Evolutionary conservation across 768 basidiomycete species (phyloP).

Genomic region (Xerocomellus amylosporus): DNA sequence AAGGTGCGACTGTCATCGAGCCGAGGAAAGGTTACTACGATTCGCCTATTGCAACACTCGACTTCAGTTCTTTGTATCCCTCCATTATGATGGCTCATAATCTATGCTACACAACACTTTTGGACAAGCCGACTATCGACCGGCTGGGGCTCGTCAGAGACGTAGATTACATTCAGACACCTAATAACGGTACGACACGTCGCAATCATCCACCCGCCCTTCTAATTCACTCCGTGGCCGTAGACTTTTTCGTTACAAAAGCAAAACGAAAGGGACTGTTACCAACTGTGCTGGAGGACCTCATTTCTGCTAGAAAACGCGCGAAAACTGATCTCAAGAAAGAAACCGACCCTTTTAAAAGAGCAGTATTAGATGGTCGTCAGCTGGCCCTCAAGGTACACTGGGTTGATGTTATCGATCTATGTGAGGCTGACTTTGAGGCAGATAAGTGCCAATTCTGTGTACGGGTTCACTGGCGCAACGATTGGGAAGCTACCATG

Average conservation of each 20-base stretch:
- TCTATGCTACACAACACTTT: constrained; percentile 94
- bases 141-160: constrained; percentile 76
- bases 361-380: constrained; percentile 95
- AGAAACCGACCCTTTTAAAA: constrained; percentile 95
- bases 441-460: constrained; percentile 97
- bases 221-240: not conserved
- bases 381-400: constrained; percentile 91
- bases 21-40: constrained; percentile 96
- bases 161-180: constrained; percentile 90
- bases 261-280: constrained; percentile 81
- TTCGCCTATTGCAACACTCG: constrained; percentile 93
- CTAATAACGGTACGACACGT: constrained; percentile 75
- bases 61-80: constrained; percentile 98
- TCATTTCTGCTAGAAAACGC: constrained; percentile 89
- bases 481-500: constrained; percentile 97
- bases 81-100: constrained; percentile 99
- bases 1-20: constrained; percentile 98
- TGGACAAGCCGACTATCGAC: constrained; percentile 77
- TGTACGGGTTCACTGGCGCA: constrained; percentile 98
- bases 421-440: constrained; percentile 1
- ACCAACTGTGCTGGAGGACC: constrained; percentile 89
- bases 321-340: constrained; percentile 96
- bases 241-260: constrained; percentile 83
- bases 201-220: not conserved
- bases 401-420: not conserved